Evolutionary conservation across 371 early-diverging fungal species (phyloP), one percentile per base, ranked within the genome.

Genomic region (Mucor circinelloides): DNA sequence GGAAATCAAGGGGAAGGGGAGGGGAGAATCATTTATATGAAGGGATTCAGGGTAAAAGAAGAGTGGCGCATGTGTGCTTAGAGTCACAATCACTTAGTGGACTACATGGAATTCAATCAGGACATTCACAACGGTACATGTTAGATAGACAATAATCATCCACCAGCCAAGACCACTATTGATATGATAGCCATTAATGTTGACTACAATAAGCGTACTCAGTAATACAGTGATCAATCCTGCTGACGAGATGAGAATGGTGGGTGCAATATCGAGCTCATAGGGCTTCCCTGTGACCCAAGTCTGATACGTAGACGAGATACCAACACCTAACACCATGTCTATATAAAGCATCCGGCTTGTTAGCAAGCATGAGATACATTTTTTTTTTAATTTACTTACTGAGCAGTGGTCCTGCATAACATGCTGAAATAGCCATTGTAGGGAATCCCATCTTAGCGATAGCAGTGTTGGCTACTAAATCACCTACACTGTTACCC

Each of bases 401-500:
- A 90, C 89, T 92, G 31, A 94, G 69, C 76, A 94, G 78, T 4
- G 94, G 94, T 7, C 93, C 90, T 8, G 93, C 94, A 76, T 93
- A 94, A 63, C 94, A 94, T 0, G 94, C 95, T 12, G 90, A 87
- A 23, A 94, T 83, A 2, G 93, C 94, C 94, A 94, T 94, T 25
- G 85, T 87, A 12, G 94, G 94, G 60, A 87, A 91, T 8, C 94
- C 94, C 91, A 92, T 90, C 73, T 82, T 86, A 12, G 95, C 93
- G 60, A 95, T 88, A 12, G 95, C 89, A n/a, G 94, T 83, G 68
- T 95, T 93, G 2, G 95, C 90, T 3, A 93, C 90, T 32, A 94
- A 76, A 68, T 95, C 95, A 25, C 94, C 94, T 12, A 94, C 74
- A 64, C 92, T 92, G 70, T 93, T 93, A 6, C 94, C 94, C 79